phyloP scores from a whole-genome alignment of 768 basidiomycete species.

The Coprinopsis strossmayeri region DNA sequence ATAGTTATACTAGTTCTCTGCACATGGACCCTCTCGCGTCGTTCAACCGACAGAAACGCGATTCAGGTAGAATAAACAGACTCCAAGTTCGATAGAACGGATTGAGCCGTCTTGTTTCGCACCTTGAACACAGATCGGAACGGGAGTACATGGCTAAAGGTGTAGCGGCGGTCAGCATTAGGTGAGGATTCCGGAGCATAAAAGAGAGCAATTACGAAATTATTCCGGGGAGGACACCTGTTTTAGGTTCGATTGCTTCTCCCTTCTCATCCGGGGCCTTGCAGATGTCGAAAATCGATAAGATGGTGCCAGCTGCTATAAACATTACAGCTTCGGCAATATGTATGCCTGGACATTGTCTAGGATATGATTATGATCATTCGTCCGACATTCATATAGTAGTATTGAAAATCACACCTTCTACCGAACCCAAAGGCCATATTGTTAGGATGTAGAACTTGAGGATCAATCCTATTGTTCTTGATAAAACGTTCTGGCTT shows the following conservation, averaged over 20 bases:
- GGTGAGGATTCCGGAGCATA: neutral
- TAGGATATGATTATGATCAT: neutral
- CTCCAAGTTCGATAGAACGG: no score
- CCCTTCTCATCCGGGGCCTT: neutral
- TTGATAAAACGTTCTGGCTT: constrained; percentile 29
- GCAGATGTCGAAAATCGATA: neutral
- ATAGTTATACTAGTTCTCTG: no score
- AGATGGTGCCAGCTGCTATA: neutral
- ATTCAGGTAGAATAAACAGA: no score
- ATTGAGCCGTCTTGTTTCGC: neutral
- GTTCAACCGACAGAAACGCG: no score
- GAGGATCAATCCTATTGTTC: constrained; percentile 10
- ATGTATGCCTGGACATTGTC: neutral
- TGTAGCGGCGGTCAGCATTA: neutral
- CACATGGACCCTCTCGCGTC: no score
- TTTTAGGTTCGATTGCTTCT: neutral
- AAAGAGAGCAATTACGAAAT: neutral
- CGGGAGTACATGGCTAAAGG: neutral
- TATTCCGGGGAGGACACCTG: neutral
- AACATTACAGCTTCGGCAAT: neutral
- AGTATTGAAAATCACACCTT: neutral
- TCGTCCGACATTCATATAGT: neutral
- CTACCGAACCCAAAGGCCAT: neutral
- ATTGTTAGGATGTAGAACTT: neutral
- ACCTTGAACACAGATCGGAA: neutral